Base-by-base conservation (phyloP, 2,329 filamentous ascomycete species). In the Fusarium vanettenii region DNA sequence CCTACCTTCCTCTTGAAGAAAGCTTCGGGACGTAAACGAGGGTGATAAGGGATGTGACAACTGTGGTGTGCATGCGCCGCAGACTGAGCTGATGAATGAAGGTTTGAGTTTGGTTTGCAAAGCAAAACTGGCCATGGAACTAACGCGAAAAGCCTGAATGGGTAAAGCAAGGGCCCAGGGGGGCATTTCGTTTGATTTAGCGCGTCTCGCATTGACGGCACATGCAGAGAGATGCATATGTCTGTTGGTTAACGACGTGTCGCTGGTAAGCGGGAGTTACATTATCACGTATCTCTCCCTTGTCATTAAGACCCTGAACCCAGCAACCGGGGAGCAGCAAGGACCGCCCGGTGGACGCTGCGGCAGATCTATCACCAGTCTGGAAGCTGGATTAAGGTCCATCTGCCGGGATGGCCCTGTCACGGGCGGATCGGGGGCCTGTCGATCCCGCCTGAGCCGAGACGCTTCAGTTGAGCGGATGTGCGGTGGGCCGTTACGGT, bases 151-250 rank as follows among this genome's bases (percentile, higher is more conserved):
- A 55, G 27, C 50, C 50, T 55, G 50, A 55, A 55, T 55, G 50
- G 50, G 27, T 52, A 52, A n/a, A 52, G 11, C 6, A 18, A 31
- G 27, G 48, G n/a, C 18, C 6, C 50, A 33, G 11, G 50, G 50
- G 50, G 27, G 27, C 50, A 55, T 55, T 55, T 31, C 27, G 50
- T 55, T 55, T 55, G 50, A 29, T 60, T 43, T 60, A 60, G 57
- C 35, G 57, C 57, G 57, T 60, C 57, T 60, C 57, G 35, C 37
- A 59, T 60, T 43, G 57, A 29, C 57, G n/a, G 31, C 55, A 37
- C 35, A 37, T 59, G 31, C 55, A 27, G 13, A 37, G 27, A 33
- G 50, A 14, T n/a, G 50, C 50, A 55, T 33, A 55, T 55, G 27
- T 31, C 50, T 55, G 50, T 20, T 55, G 27, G 50, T n/a, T 11